These are phyloP conservation scores for Oryza nivara DNA, from an alignment of 176 grass and related monocot genomes.

Conservation along the genomic window DNA sequence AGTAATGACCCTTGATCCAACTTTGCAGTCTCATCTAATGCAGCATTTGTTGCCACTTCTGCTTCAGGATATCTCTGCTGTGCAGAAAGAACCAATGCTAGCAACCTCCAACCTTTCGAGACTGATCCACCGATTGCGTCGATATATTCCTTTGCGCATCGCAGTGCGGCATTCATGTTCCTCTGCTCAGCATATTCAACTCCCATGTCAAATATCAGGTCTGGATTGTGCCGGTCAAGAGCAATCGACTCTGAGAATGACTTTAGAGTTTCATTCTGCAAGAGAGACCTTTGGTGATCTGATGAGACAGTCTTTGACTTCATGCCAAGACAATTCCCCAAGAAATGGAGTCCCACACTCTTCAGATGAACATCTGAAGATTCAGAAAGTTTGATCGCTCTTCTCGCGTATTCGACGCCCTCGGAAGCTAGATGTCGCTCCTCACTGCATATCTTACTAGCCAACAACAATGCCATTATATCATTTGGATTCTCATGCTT, in stretches of 20 bases:
- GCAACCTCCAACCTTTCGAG: constrained; percentile 83
- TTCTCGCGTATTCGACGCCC: constrained; percentile 70
- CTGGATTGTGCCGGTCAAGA: constrained; percentile 58
- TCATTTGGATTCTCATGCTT: constrained; percentile 84
- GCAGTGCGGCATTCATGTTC: constrained; percentile 67
- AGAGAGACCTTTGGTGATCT: constrained; percentile 75
- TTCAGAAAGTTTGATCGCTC: constrained; percentile 52
- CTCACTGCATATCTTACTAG: constrained; percentile 81
- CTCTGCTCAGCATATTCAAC: constrained; percentile 81
- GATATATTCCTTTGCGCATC: constrained; percentile 82
- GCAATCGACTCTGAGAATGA: constrained; percentile 62
- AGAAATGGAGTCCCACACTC: constrained; percentile 60
- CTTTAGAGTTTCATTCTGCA: constrained; percentile 76
- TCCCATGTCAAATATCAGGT: constrained; percentile 74
- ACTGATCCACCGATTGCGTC: constrained; percentile 76
- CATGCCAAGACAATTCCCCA: constrained; percentile 74
- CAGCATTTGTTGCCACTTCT: constrained; percentile 73
- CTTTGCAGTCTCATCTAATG: constrained; percentile 83
- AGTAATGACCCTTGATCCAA: constrained; percentile 84
- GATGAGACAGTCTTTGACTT: constrained; percentile 77
- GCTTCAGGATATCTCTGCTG: constrained; percentile 71
- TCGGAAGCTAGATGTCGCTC: constrained; percentile 59
- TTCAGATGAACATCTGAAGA: constrained; percentile 55
- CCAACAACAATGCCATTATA: constrained; percentile 60
- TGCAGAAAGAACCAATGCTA: constrained; percentile 79